These are phyloP conservation scores for Penicillium lagena DNA, from an alignment of 495 filamentous ascomycete species.

Conservation along the genomic window DNA sequence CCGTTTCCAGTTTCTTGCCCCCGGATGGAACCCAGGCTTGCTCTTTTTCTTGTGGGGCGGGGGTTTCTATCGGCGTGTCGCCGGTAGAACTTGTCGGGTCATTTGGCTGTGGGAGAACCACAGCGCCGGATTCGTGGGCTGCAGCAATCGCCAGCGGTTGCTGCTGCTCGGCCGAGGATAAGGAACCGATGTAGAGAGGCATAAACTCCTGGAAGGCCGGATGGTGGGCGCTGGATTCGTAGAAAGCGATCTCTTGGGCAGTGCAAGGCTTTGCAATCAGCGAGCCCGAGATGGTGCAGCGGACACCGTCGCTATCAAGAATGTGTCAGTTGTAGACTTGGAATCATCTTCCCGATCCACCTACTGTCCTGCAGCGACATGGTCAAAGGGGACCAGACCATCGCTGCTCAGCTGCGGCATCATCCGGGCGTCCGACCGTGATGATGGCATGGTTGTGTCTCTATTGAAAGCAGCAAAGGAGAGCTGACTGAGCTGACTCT, in stretches of 20 bases:
- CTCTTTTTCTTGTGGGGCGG: constrained; percentile 9
- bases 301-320: constrained; percentile 71
- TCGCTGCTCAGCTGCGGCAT: constrained; percentile 34
- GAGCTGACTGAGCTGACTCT: neutral
- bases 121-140: constrained; percentile 28
- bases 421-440: constrained; percentile 30
- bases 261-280: constrained; percentile 96
- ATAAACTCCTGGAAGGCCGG: constrained; percentile 70
- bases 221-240: constrained; percentile 69
- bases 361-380: constrained; percentile 93
- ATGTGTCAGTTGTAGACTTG: too few species aligned
- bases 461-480: neutral
- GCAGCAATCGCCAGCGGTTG: constrained; percentile 40
- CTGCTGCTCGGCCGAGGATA: constrained; percentile 49
- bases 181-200: constrained; percentile 76
- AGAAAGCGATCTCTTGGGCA: constrained; percentile 80
- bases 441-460: constrained; percentile 24
- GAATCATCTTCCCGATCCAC: constrained; percentile 25
- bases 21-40: constrained; percentile 41
- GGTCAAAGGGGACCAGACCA: constrained; percentile 65
- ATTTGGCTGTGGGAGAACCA: constrained; percentile 28
- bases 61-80: constrained; percentile 1
- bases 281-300: constrained; percentile 76
- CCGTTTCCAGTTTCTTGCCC: constrained; percentile 59
- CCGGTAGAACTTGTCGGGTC: constrained; percentile 5